These are phyloP conservation scores for Curvularia sp. DNA, from an alignment of 2,329 filamentous ascomycete species.

Conservation along the genomic window DNA sequence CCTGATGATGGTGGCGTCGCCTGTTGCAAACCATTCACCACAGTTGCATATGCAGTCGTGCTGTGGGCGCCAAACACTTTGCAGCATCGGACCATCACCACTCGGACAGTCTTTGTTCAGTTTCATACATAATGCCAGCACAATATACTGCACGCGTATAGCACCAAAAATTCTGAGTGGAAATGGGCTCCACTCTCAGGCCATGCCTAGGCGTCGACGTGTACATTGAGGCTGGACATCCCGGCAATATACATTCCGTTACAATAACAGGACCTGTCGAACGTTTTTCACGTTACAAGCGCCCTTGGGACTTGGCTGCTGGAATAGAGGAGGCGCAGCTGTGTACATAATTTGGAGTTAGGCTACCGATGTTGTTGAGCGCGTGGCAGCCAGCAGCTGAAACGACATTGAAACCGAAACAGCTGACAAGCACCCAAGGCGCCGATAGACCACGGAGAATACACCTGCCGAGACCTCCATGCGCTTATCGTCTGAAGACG, in stretches of 20 bases:
- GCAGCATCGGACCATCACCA: neutral
- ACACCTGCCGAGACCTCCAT: slow-evolving; percentile 11
- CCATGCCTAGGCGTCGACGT: neutral
- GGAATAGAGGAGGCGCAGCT: slow-evolving; percentile 11
- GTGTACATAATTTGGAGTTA: slow-evolving; percentile 1
- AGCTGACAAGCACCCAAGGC: slow-evolving; percentile 26
- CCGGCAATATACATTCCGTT: neutral
- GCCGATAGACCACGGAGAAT: slow-evolving; percentile 14
- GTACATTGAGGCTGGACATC: neutral
- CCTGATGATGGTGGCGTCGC: neutral
- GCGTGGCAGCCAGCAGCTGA: slow-evolving; percentile 29
- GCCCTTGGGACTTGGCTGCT: neutral
- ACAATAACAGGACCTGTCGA: neutral
- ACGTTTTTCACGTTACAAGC: neutral
- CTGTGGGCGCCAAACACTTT: neutral
- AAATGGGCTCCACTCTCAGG: neutral
- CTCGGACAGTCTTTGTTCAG: neutral
- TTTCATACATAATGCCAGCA: neutral
- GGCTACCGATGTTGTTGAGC: slow-evolving; percentile 16
- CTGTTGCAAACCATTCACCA: neutral
- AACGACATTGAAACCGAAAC: slow-evolving; percentile 35
- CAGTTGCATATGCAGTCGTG: neutral
- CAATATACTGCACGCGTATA: neutral
- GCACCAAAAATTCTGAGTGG: neutral
- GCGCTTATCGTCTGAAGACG: slow-evolving; percentile 28